A percentile compares a stretch with the other conserved stretches of the same genome.
Conservation (phyloP, 129 eudicot genomes). For the Chrysanthemum lavandulifolium region DNA sequence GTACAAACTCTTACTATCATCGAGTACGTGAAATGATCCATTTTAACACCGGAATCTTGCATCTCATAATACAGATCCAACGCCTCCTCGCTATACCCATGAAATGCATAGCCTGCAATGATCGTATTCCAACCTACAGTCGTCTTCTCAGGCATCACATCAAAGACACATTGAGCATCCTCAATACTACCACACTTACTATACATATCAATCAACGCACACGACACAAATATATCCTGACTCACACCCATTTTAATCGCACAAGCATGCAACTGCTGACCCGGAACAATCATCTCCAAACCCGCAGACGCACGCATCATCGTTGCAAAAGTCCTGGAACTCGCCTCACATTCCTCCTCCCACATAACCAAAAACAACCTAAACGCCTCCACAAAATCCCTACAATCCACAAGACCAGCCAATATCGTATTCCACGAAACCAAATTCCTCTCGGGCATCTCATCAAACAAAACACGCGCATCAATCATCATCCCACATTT, state of each 20-base stretch:
- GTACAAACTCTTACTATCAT: slow-evolving; percentile 66
- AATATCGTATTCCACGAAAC: slow-evolving; percentile 87
- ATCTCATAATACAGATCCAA: slow-evolving; percentile 66
- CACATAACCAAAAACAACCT: slow-evolving; percentile 60
- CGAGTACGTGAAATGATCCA: slow-evolving; percentile 87
- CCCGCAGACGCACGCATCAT: slow-evolving; percentile 81
- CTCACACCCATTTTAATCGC: slow-evolving; percentile 55
- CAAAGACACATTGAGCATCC: slow-evolving; percentile 67
- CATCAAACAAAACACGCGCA: slow-evolving; percentile 63
- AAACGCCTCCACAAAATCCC: slow-evolving; percentile 66
- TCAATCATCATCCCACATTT: slow-evolving; percentile 88
- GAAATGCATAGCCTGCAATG: slow-evolving; percentile 81
- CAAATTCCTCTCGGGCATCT: slow-evolving; percentile 66
- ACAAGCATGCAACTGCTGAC: slow-evolving; percentile 73
- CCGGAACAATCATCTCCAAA: slow-evolving; percentile 58
- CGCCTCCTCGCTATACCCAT: slow-evolving; percentile 85
- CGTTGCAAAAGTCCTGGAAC: slow-evolving; percentile 58
- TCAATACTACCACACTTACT: slow-evolving; percentile 81
- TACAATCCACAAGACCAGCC: slow-evolving; percentile 69
- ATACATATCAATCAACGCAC: slow-evolving; percentile 88
- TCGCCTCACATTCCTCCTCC: slow-evolving; percentile 54
- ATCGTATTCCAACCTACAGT: slow-evolving; percentile 84
- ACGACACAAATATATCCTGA: slow-evolving; percentile 59
- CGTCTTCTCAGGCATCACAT: slow-evolving; percentile 68
- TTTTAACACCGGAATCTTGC: slow-evolving; percentile 75